These are phyloP conservation scores for Oryza meyeriana DNA, from an alignment of 176 grass and related monocot species.

Conservation along the genomic window DNA sequence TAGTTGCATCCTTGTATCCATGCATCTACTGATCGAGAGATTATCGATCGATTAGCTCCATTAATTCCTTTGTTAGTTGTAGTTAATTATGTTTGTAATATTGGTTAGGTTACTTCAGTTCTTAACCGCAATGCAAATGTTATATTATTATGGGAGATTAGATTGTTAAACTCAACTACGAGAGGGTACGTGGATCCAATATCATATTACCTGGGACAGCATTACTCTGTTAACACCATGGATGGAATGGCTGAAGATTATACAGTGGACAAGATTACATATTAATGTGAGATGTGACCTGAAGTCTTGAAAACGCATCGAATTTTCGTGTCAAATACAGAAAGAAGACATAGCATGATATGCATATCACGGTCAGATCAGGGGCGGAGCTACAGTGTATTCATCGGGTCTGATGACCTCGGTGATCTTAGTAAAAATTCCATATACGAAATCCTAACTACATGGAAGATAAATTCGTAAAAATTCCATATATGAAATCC, in stretches of 20 bases:
- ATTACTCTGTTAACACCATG: background rate
- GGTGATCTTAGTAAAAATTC: too few relatives aligned
- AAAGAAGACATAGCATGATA: background rate
- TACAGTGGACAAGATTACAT: background rate
- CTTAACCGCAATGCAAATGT: too few relatives aligned
- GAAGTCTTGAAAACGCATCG: background rate
- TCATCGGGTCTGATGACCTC: too few relatives aligned
- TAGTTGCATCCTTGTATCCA: background rate
- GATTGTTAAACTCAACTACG: too few relatives aligned
- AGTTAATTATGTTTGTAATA: too few relatives aligned
- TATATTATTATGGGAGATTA: too few relatives aligned
- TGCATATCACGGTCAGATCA: background rate
- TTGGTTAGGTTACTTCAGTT: too few relatives aligned
- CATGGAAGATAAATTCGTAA: too few relatives aligned
- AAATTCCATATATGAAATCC: too few relatives aligned
- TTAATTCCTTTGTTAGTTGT: too few relatives aligned
- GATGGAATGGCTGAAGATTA: background rate
- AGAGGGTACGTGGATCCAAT: background rate
- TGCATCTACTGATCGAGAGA: background rate
- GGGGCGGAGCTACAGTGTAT: too few relatives aligned
- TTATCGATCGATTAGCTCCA: background rate
- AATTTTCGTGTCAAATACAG: background rate
- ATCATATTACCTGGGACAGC: background rate
- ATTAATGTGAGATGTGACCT: background rate
- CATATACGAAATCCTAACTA: too few relatives aligned